Evolutionary conservation across 495 filamentous ascomycete species (phyloP).

Genomic region (Xylaria bambusicola): DNA sequence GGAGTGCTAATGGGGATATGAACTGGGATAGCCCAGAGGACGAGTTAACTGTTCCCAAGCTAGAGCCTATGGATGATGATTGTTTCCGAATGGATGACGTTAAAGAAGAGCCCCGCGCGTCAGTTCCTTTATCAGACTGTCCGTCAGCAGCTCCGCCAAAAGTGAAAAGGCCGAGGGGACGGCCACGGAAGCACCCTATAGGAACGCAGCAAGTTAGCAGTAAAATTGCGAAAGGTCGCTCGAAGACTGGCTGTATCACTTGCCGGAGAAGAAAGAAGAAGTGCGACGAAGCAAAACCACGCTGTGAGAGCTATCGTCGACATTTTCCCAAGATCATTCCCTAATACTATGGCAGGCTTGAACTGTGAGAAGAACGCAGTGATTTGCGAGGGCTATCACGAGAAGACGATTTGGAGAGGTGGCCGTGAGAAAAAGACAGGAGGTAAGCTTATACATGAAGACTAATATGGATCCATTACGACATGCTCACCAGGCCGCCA

Average conservation of each 20-base stretch:
- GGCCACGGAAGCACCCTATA: slow-evolving; percentile 82
- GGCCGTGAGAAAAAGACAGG: slow-evolving; percentile 75
- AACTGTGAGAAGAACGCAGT: slow-evolving; percentile 95
- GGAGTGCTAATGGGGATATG: slow-evolving; percentile 29
- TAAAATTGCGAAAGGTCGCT: slow-evolving; percentile 83
- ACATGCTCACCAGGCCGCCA: slow-evolving; percentile 38
- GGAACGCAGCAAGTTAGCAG: slow-evolving; percentile 47
- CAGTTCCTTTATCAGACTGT: slow-evolving; percentile 24
- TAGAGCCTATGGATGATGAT: slow-evolving; percentile 51
- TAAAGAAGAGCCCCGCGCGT: slow-evolving; percentile 42
- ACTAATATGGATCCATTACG: not conserved
- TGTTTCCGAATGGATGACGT: slow-evolving; percentile 50
- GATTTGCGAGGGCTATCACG: slow-evolving; percentile 90
- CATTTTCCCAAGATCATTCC: slow-evolving; percentile 11
- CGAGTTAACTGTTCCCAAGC: slow-evolving; percentile 41
- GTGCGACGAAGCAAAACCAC: slow-evolving; percentile 91
- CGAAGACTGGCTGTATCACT: slow-evolving; percentile 92
- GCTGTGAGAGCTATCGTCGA: slow-evolving; percentile 53
- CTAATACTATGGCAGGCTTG: slow-evolving; percentile 54
- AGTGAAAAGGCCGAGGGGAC: slow-evolving; percentile 66
- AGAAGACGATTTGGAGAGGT: slow-evolving; percentile 83
- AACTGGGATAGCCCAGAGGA: slow-evolving; percentile 44
- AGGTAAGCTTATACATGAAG: slow-evolving; percentile 49
- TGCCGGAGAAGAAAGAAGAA: slow-evolving; percentile 95
- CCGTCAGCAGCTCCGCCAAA: slow-evolving; percentile 32